These are phyloP conservation scores for Candida pseudoglaebosa DNA, from an alignment of 805 yeast genomes.

Conservation along the genomic window DNA sequence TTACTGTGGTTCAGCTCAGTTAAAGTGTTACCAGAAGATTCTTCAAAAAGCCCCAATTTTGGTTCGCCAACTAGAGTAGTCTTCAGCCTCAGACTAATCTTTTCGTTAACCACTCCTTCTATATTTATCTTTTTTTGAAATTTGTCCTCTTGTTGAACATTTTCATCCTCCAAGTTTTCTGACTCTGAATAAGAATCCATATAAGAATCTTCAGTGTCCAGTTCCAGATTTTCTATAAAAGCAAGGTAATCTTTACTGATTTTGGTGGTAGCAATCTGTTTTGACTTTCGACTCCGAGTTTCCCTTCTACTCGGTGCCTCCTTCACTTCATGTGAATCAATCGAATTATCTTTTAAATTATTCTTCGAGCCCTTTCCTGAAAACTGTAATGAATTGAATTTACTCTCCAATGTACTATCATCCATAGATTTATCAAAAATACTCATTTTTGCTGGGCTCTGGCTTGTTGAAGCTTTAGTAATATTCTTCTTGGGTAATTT, in stretches of 20 bases:
- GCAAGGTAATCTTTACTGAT: background rate
- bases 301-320: background rate
- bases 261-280: background rate
- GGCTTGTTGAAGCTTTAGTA: too few relatives aligned
- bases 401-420: background rate
- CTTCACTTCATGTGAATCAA: background rate
- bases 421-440: slow-evolving; percentile 13
- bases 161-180: background rate
- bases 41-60: too few relatives aligned
- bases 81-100: too few relatives aligned
- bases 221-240: background rate
- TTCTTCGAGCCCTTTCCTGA: background rate
- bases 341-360: background rate
- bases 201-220: background rate
- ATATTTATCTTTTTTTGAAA: too few relatives aligned
- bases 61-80: too few relatives aligned
- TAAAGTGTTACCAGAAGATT: too few relatives aligned
- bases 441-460: slow-evolving; percentile 2
- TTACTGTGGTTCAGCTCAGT: too few relatives aligned
- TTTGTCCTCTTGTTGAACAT: too few relatives aligned
- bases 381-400: background rate
- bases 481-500: background rate
- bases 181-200: background rate
- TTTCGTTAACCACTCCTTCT: too few relatives aligned
- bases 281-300: background rate